A percentile compares a stretch with the other conserved stretches of the same genome.
These are phyloP conservation scores for Cerioporus squamosus DNA, from an alignment of 1,284 basidiomycete species.

Conservation along the genomic window DNA sequence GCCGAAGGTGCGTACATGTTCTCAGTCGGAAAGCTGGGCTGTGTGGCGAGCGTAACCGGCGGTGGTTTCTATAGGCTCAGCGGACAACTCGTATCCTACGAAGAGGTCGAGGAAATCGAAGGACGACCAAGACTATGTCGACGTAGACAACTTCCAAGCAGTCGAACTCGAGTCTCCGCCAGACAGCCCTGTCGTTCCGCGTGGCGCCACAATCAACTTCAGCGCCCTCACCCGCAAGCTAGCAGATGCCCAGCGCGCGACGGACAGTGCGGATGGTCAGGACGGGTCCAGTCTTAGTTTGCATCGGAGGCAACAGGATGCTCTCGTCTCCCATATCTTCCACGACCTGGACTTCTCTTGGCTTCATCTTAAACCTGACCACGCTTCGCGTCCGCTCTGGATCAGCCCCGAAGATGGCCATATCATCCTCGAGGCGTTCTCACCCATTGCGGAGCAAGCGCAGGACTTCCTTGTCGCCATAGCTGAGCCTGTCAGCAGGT, in stretches of 20 bases:
- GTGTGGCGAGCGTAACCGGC: too few species aligned
- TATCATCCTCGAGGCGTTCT: slow-evolving; percentile 96
- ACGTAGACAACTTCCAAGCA: slow-evolving; percentile 61
- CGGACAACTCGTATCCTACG: slow-evolving; percentile 44
- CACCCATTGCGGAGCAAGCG: slow-evolving; percentile 96
- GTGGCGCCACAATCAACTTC: slow-evolving; percentile 79
- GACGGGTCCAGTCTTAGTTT: slow-evolving; percentile 39
- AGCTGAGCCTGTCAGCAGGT: slow-evolving; percentile 98
- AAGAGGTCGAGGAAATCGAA: slow-evolving; percentile 56
- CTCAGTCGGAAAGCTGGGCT: neutral
- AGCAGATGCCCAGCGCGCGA: slow-evolving; percentile 56
- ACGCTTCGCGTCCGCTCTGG: slow-evolving; percentile 90
- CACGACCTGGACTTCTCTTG: slow-evolving; percentile 84
- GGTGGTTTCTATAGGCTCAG: slow-evolving; percentile 29
- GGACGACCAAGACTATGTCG: slow-evolving; percentile 57
- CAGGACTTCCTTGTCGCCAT: slow-evolving; percentile 99
- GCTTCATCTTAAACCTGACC: slow-evolving; percentile 87
- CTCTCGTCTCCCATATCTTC: slow-evolving; percentile 78
- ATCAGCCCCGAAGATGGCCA: slow-evolving; percentile 93
- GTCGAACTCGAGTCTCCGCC: slow-evolving; percentile 49
- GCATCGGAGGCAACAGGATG: slow-evolving; percentile 72
- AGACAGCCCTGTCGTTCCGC: slow-evolving; percentile 62
- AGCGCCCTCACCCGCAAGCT: slow-evolving; percentile 79
- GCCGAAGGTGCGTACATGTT: slow-evolving; percentile 48
- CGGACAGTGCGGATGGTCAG: slow-evolving; percentile 39